Percentiles rank a stretch among this genome's conserved stretches.
These are phyloP conservation scores for Xylaria intraflava DNA, from an alignment of 495 filamentous ascomycete genomes.

Conservation along the genomic window DNA sequence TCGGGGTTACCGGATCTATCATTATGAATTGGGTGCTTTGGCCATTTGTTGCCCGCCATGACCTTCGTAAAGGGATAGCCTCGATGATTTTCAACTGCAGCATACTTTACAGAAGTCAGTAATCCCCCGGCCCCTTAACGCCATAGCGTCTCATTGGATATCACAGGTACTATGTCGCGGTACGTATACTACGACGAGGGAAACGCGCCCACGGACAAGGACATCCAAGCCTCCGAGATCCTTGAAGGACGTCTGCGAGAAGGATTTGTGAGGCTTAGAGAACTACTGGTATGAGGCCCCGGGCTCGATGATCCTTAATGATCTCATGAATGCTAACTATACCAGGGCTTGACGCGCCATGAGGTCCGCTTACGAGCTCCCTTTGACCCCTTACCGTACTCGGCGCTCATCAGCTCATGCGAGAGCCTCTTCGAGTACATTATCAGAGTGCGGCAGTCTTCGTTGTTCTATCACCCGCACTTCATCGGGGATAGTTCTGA, in stretches of 20 bases:
- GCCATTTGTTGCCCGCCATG: slow-evolving; percentile 55
- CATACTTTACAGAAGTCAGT: slow-evolving; percentile 43
- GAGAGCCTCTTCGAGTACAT: slow-evolving; percentile 54
- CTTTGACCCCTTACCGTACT: slow-evolving; percentile 50
- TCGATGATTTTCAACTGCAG: slow-evolving; percentile 50
- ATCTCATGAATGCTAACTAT: background rate
- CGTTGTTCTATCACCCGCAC: slow-evolving; percentile 50
- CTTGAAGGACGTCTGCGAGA: slow-evolving; percentile 52
- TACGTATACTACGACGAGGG: slow-evolving; percentile 53
- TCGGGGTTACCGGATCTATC: slow-evolving; percentile 46
- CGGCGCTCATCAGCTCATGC: slow-evolving; percentile 46
- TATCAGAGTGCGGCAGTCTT: slow-evolving; percentile 50
- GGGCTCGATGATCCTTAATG: background rate
- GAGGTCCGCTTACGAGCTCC: slow-evolving; percentile 52
- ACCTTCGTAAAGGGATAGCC: slow-evolving; percentile 49
- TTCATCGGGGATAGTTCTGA: slow-evolving; percentile 37
- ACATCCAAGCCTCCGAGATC: slow-evolving; percentile 49
- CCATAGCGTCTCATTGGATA: background rate
- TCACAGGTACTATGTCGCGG: slow-evolving; percentile 45
- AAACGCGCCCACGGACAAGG: slow-evolving; percentile 41
- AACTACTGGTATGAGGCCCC: slow-evolving; percentile 39
- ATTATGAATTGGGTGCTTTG: slow-evolving; percentile 53
- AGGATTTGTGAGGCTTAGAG: slow-evolving; percentile 52
- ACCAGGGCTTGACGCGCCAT: slow-evolving; percentile 45
- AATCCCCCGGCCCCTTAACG: background rate